phyloP scores from a whole-genome alignment of 805 yeast species.

The Wickerhamiella qilinensis region DNA sequence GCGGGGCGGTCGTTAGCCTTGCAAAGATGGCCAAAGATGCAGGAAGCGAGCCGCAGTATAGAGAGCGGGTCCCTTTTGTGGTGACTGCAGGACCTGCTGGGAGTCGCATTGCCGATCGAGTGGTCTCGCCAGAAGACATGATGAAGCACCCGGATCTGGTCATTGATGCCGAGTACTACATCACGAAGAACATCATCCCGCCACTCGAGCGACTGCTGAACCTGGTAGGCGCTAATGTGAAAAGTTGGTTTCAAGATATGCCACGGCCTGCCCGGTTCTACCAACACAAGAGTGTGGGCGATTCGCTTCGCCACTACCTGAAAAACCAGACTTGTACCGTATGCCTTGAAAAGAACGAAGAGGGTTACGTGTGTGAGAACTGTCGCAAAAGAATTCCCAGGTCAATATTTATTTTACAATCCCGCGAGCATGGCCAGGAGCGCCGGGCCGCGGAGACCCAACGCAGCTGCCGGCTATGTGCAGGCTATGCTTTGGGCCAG shows the following conservation, averaged over 20 bases:
- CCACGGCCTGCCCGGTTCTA: slow-evolving; percentile 24
- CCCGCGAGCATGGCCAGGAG: slow-evolving; percentile 6
- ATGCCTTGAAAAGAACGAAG: slow-evolving; percentile 6
- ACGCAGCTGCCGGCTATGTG: slow-evolving; percentile 10
- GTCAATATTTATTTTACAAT: slow-evolving; percentile 5
- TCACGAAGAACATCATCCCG: slow-evolving; percentile 68
- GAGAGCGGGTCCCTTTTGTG: slow-evolving; percentile 76
- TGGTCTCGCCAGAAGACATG: slow-evolving; percentile 63
- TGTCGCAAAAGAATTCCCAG: slow-evolving; percentile 7
- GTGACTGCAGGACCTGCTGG: slow-evolving; percentile 45
- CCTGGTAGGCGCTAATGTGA: slow-evolving; percentile 65
- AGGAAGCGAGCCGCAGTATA: slow-evolving; percentile 69
- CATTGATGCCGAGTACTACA: slow-evolving; percentile 74
- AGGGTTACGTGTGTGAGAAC: slow-evolving; percentile 1
- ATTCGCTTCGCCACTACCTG: slow-evolving; percentile 3
- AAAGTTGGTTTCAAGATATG: slow-evolving; percentile 58
- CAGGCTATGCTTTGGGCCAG: slow-evolving; percentile 2
- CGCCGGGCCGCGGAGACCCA: not conserved
- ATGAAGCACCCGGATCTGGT: slow-evolving; percentile 26
- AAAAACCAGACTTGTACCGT: slow-evolving; percentile 7
- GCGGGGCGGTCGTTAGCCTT: slow-evolving; percentile 77
- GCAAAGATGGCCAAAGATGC: slow-evolving; percentile 46
- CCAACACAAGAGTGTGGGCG: not conserved
- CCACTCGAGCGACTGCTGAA: slow-evolving; percentile 77
- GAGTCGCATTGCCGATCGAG: slow-evolving; percentile 54